phyloP scores from a whole-genome alignment of 805 yeast genomes.

The Saccharomyces mikatae region DNA sequence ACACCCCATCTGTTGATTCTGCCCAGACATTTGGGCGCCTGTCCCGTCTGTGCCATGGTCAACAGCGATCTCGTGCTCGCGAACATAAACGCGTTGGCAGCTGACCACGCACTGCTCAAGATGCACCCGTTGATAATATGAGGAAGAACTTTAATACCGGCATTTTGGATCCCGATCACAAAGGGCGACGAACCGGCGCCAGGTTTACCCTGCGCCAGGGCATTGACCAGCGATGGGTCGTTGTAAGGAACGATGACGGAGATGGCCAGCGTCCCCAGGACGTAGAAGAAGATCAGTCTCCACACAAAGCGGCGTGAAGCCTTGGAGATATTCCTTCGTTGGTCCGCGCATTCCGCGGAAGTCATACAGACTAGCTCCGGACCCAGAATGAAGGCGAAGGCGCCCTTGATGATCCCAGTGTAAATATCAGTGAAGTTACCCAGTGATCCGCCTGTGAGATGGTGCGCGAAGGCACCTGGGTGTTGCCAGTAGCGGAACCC shows the following conservation, averaged over 20 bases:
- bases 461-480: constrained; percentile 51
- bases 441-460: constrained; percentile 43
- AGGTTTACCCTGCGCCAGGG: constrained; percentile 41
- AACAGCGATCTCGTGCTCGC: constrained; percentile 46
- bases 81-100: constrained; percentile 44
- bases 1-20: constrained; percentile 48
- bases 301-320: constrained; percentile 54
- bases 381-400: constrained; percentile 54
- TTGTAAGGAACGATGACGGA: constrained; percentile 53
- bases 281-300: constrained; percentile 54
- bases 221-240: constrained; percentile 41
- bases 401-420: constrained; percentile 56
- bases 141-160: constrained; percentile 51
- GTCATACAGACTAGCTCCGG: constrained; percentile 56
- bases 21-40: constrained; percentile 42
- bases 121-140: constrained; percentile 57
- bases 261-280: constrained; percentile 47
- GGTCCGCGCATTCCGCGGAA: constrained; percentile 52
- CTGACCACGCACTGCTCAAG: constrained; percentile 48
- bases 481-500: constrained; percentile 63
- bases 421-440: constrained; percentile 60
- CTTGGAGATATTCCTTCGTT: constrained; percentile 52
- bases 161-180: constrained; percentile 55
- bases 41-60: constrained; percentile 38
- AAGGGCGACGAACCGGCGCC: constrained; percentile 62